Evolutionary conservation across 2,329 filamentous ascomycete species (phyloP), one percentile per base, ranked within the genome.

Genomic region (Xylariaceae sp.): DNA sequence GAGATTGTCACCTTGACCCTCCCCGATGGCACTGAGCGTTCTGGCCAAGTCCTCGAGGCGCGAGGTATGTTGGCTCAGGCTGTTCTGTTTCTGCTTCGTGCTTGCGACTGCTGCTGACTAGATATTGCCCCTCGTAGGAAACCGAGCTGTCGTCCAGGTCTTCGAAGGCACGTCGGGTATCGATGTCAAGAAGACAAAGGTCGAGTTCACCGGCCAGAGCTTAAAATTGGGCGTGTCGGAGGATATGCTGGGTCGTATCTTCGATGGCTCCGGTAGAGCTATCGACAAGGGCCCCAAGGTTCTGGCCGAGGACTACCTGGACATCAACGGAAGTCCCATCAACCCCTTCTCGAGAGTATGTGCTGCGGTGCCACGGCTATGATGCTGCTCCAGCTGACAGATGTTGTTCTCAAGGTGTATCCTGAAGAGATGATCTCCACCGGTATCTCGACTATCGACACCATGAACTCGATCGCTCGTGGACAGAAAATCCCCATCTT

Each of bases 401-500:
- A 21, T 26, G 37, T 22, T 16, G 15, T 16, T 45, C 39, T 29
- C 15, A 25, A 93, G 87, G 86, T 94, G 50, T 98, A 98, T 60
- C 92, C 92, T 55, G 92, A 98, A 70, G 93, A 98, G 68, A 98
- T 98, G 90, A 96, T 98, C 55, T 92, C 90, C 22, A 98, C 92
- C 30, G 92, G 92, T 79, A 98, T 98, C 63, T 96, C 90, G 43
- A 89, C 92, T 57, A 96, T 98, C 56, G 90, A 96, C 60, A 94
- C 89, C 42, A 96, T 96, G 90, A 88, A 88, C 72, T 89, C 83
- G 42, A 94, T 96, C 62, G 92, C 93, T 46, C 88, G 92, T 77
- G 92, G 92, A 43, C 92, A 98, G 64, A 98, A 98, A 75, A 98
- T 98, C 47, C 92, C 93, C 51, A 98, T 98, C 55, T 98, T 98